A percentile compares a stretch with the other conserved stretches of the same genome.
phyloP scores from a whole-genome alignment of 257 asterid genomes.

The Phtheirospermum japonicum region DNA sequence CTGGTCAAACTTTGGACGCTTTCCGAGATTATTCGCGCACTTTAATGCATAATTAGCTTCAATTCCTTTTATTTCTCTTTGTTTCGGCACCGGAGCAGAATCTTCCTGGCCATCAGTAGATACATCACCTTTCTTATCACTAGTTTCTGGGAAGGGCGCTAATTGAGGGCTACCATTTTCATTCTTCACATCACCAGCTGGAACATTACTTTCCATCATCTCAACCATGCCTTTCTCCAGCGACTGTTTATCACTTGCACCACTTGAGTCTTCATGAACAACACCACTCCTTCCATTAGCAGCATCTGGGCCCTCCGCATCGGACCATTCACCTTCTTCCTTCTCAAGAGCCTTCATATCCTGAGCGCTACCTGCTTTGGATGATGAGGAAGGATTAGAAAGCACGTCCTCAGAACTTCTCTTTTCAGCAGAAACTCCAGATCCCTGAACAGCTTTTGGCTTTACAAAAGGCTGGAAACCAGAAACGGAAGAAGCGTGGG shows the following conservation, averaged over 20 bases:
- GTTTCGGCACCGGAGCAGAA: constrained; percentile 54
- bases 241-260: constrained; percentile 39
- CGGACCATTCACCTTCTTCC: constrained; percentile 99
- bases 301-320: constrained; percentile 74
- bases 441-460: constrained; percentile 45
- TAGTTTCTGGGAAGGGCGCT: constrained; percentile 51
- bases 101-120: constrained; percentile 60
- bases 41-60: constrained; percentile 82
- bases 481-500: constrained; percentile 92
- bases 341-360: constrained; percentile 56
- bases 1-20: constrained; percentile 85
- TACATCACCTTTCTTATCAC: constrained; percentile 50
- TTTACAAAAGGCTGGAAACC: constrained; percentile 97
- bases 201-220: constrained; percentile 34
- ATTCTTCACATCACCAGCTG: constrained; percentile 41
- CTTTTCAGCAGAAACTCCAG: constrained; percentile 38
- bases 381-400: constrained; percentile 36
- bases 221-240: constrained; percentile 45
- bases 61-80: constrained; percentile 69
- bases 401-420: constrained; percentile 34
- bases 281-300: constrained; percentile 30
- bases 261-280: constrained; percentile 41
- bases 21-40: constrained; percentile 58
- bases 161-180: constrained; percentile 41
- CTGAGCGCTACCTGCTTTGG: constrained; percentile 39